A percentile compares a stretch with the other conserved stretches of the same genome.
Conservation (phyloP, 208 protist species). For the Crithidia bombi region DNA sequence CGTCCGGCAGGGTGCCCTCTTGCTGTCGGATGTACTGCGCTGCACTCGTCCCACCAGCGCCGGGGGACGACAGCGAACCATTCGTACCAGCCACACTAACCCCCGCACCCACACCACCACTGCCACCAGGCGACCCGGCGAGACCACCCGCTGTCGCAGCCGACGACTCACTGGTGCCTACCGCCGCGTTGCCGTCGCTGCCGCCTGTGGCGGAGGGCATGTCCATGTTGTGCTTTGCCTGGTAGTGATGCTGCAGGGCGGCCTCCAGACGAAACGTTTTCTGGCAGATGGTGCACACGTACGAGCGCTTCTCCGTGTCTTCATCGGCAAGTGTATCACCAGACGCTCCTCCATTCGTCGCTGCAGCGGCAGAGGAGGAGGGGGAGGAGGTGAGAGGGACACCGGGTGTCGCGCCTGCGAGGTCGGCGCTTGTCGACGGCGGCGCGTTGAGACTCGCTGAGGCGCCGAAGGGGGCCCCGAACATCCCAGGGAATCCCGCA, state of each 20-base stretch:
- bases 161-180: not conserved
- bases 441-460: not conserved
- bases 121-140: not conserved
- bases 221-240: constrained; percentile 90
- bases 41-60: not conserved
- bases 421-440: not conserved
- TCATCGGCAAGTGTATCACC: constrained; percentile 21
- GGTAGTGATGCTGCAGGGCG: constrained; percentile 89
- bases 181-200: not conserved
- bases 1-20: constrained; percentile 62
- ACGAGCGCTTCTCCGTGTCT: constrained; percentile 54
- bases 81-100: not conserved
- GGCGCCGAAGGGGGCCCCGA: constrained; percentile 29
- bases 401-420: not conserved
- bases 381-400: not conserved
- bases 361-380: not conserved
- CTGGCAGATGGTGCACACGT: constrained; percentile 89
- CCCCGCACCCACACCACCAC: not conserved
- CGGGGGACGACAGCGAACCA: not conserved
- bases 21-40: constrained; percentile 67
- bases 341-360: constrained; percentile 11
- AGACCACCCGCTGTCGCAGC: not conserved
- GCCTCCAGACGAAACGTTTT: constrained; percentile 90
- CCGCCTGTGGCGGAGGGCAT: constrained; percentile 41
- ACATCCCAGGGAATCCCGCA: constrained; percentile 28